Evolutionary conservation across 1,284 basidiomycete species (phyloP), one percentile per base, ranked within the genome.

Genomic region (Leccinum variabile): DNA sequence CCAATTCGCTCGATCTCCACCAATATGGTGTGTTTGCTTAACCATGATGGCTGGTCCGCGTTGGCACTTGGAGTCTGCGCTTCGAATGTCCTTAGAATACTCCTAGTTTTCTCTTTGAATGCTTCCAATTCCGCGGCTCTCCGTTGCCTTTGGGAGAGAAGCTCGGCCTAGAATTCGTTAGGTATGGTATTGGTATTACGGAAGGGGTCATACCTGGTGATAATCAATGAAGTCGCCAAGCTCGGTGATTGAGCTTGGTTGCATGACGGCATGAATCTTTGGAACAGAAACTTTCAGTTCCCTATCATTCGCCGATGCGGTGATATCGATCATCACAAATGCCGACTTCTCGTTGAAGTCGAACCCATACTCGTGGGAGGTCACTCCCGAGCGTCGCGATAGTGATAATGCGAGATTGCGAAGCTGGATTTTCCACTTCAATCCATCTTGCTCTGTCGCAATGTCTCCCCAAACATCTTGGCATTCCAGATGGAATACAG

Each of bases 241-340:
- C 71, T 95, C 92, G 37, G 90, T 89, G 57, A 97, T 88, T 0
- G 95, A 95, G 63, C 91, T 92, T 16, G 95, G 89, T 73, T 95
- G 94, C 89, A 96, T 89, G 54, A 96, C 91, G 1, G 94, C 93
- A 72, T 97, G 93, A 6, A 94, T 86, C 72, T 90, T 91, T 6
- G 84, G 85, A 28, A 95, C 75, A 1, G 77, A 75, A 33, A 95
- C 65, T 50, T 86, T 79, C 16, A 91, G 69, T 32, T 74, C 66
- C 52, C 82, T 81, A 52, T 75, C 76, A n/a, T 67, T 62, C 5
- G 72, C 68, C 5, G 64, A 70, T 2, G 74, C 66, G 16, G 69
- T 67, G 67, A 93, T 81, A 69, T 96, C 91, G 54, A 96, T 81
- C 25, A 87, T 83, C 65, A 97, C 90, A 71, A 94, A 95, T 1